Percentiles rank a stretch among this genome's conserved stretches.
These are phyloP conservation scores for Aspergillus neotritici DNA, from an alignment of 2,329 filamentous ascomycete genomes.

Conservation along the genomic window DNA sequence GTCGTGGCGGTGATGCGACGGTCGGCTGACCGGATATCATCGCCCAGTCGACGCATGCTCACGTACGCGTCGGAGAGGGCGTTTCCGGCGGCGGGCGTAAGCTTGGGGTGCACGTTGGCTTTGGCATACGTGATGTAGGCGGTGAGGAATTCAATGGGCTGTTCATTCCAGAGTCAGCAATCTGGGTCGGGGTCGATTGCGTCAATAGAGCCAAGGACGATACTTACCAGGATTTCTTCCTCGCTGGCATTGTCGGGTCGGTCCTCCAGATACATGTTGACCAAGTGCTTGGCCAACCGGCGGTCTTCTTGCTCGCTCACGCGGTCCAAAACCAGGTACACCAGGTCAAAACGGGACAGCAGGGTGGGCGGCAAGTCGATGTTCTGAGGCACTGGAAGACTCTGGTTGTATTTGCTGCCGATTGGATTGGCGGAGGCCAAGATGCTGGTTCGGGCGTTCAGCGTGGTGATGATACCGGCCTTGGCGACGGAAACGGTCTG, in stretches of 20 bases:
- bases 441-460: conserved; percentile 93
- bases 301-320: conserved; percentile 87
- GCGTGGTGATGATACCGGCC: conserved; percentile 73
- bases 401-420: conserved; percentile 94
- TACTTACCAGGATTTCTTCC: conserved; percentile 72
- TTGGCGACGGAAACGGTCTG: conserved; percentile 74
- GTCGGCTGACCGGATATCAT: conserved; percentile 79
- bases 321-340: conserved; percentile 92
- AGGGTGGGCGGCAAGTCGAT: conserved; percentile 95
- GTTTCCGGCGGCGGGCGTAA: conserved; percentile 72
- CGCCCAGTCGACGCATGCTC: conserved; percentile 88
- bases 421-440: conserved; percentile 97
- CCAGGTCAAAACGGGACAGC: conserved; percentile 90
- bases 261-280: conserved; percentile 96
- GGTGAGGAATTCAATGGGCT: conserved; percentile 93
- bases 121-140: conserved; percentile 96
- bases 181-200: not conserved
- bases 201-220: not conserved
- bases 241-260: conserved; percentile 74
- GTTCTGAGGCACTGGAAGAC: conserved; percentile 92
- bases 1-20: conserved; percentile 97
- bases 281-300: conserved; percentile 80
- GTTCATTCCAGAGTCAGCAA: conserved; percentile 5
- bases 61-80: conserved; percentile 85
- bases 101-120: conserved; percentile 72